Conservation (phyloP, 2,329 filamentous ascomycete genomes). For the Fusarium camptoceras region DNA sequence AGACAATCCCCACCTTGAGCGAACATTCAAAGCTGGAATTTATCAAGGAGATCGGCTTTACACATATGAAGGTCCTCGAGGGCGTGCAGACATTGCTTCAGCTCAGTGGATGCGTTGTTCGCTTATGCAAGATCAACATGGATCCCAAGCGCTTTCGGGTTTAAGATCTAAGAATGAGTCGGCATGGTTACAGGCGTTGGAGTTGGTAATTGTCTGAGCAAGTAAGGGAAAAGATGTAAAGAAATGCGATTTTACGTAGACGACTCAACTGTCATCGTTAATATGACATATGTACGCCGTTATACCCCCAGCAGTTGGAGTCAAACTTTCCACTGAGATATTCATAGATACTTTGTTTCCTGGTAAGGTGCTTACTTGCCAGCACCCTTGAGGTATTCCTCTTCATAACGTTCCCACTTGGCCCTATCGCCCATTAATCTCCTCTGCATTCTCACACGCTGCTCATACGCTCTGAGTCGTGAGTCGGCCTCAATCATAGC, state of each 20-base stretch:
- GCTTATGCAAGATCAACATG: constrained; percentile 97
- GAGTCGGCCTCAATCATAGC: constrained; percentile 81
- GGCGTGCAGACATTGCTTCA: constrained; percentile 96
- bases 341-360: not conserved
- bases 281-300: constrained; percentile 36
- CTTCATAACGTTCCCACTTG: constrained; percentile 75
- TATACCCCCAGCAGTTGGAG: constrained; percentile 22
- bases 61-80: constrained; percentile 99
- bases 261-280: constrained; percentile 28
- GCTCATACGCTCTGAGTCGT: constrained; percentile 75
- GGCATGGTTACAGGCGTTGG: constrained; percentile 30
- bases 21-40: constrained; percentile 98
- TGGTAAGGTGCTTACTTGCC: constrained; percentile 45
- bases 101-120: constrained; percentile 89
- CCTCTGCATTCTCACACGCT: constrained; percentile 72
- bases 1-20: constrained; percentile 90
- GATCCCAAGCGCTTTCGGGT: constrained; percentile 81
- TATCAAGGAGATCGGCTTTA: constrained; percentile 98
- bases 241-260: constrained; percentile 41
- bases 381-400: constrained; percentile 64
- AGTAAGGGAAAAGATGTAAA: constrained; percentile 36
- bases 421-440: constrained; percentile 73
- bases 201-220: constrained; percentile 34
- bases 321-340: constrained; percentile 10
- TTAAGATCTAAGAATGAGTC: constrained; percentile 22